phyloP scores from a whole-genome alignment of 352 stramenopile species.

The Albugo laibachii region DNA sequence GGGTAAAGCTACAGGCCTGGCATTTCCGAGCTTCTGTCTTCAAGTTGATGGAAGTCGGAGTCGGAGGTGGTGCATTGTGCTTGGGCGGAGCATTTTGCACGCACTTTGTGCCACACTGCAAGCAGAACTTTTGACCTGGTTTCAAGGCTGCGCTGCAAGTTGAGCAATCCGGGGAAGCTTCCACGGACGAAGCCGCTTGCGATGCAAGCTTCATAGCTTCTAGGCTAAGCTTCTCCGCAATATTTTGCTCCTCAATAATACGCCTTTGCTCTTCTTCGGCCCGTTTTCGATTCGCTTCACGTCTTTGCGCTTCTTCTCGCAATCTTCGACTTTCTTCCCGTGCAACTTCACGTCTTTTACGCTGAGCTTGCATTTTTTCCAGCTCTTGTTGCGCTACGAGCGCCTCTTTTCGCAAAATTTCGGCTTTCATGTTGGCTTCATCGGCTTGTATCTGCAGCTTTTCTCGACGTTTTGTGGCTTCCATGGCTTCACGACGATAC shows the following conservation, averaged over 20 bases:
- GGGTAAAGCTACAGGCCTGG: conserved; percentile 18
- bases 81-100: too few species aligned
- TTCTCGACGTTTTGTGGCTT: conserved; percentile 26
- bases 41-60: too few species aligned
- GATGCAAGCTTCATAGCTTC: conserved; percentile 30
- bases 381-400: conserved; percentile 30
- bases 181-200: conserved; percentile 8
- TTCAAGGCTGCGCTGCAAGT: conserved; percentile 14
- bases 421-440: conserved; percentile 31
- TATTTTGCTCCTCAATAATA: conserved; percentile 37
- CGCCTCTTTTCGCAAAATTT: conserved; percentile 30
- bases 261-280: conserved; percentile 34
- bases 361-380: conserved; percentile 30
- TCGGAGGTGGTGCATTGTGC: too few species aligned
- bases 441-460: conserved; percentile 28
- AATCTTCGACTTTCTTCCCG: conserved; percentile 28
- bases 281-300: conserved; percentile 32
- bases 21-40: conserved; percentile 10
- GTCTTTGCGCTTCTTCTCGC: conserved; percentile 31
- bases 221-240: conserved; percentile 35
- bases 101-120: conserved; percentile 21
- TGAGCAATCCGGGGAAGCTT: conserved; percentile 10
- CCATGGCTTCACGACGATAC: conserved; percentile 30
- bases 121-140: conserved; percentile 61
- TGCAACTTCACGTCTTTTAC: conserved; percentile 17